Conservation (phyloP, 2,329 filamentous ascomycete species). For the Bipolaris cookei region DNA sequence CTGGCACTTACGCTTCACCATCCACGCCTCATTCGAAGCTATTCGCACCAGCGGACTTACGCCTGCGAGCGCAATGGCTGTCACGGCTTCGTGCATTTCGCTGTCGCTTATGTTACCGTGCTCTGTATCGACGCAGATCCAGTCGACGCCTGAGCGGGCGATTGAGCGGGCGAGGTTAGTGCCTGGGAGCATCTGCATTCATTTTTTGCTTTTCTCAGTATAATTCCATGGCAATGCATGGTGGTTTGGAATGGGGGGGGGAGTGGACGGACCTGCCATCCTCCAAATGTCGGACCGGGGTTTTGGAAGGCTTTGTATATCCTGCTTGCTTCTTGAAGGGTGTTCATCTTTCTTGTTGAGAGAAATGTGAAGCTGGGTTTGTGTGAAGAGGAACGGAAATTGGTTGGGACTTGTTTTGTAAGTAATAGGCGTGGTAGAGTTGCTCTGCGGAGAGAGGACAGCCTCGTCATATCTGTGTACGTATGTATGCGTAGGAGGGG, state of each 20-base stretch:
- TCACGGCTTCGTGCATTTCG: constrained; percentile 63
- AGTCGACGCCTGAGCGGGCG: constrained; percentile 60
- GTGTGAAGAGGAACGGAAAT: neutral
- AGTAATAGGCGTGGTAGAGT: neutral
- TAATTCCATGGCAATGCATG: too few relatives aligned
- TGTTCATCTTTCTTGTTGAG: constrained; percentile 42
- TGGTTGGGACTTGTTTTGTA: neutral
- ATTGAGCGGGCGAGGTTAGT: constrained; percentile 58
- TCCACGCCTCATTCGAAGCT: constrained; percentile 65
- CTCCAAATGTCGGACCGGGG: constrained; percentile 60
- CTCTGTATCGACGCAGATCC: constrained; percentile 62
- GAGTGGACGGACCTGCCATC: constrained; percentile 61
- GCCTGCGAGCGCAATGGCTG: constrained; percentile 54
- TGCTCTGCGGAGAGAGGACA: constrained; percentile 9
- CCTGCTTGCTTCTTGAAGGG: constrained; percentile 62
- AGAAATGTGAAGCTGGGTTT: neutral
- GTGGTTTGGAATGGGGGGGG: too few relatives aligned
- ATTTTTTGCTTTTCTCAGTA: neutral
- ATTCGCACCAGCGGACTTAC: constrained; percentile 57
- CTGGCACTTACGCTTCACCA: constrained; percentile 61
- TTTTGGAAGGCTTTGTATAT: constrained; percentile 59
- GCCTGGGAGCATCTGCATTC: constrained; percentile 22
- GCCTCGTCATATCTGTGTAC: constrained; percentile 21
- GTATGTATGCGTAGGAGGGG: constrained; percentile 5
- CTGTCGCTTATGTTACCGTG: constrained; percentile 63